Percentiles rank a stretch among this genome's conserved stretches.
Conservation (phyloP, 2,329 filamentous ascomycete species). For the Colletotrichum sansevieriae region DNA sequence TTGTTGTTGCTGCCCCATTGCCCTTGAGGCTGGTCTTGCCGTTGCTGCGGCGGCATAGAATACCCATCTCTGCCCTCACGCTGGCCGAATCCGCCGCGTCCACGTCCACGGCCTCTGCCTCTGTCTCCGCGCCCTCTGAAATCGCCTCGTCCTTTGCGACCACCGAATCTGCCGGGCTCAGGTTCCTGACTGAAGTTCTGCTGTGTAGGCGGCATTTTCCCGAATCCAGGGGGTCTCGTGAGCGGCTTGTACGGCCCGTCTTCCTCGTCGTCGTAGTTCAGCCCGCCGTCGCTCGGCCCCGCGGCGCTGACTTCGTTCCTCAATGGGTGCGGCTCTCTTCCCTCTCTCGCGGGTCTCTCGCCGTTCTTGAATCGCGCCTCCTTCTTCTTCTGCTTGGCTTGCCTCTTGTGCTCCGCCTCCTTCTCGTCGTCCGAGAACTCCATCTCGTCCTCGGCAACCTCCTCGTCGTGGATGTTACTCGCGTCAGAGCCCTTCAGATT, state of each 20-base stretch:
- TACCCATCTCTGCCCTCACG: conserved; percentile 56
- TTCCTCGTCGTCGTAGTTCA: conserved; percentile 78
- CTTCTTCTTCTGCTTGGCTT: conserved; percentile 75
- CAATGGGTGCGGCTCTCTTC: conserved; percentile 55
- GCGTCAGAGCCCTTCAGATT: conserved; percentile 90
- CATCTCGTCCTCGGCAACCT: conserved; percentile 85
- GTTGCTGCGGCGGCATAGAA: conserved; percentile 47
- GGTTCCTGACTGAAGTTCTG: conserved; percentile 59
- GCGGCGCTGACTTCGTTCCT: conserved; percentile 56
- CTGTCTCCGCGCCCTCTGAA: conserved; percentile 54
- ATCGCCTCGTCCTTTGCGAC: conserved; percentile 58
- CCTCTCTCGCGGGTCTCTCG: conserved; percentile 48
- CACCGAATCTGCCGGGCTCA: conserved; percentile 46
- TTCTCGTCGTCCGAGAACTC: conserved; percentile 98
- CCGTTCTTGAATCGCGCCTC: conserved; percentile 56
- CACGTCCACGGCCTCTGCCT: conserved; percentile 54
- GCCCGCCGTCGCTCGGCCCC: conserved; percentile 54
- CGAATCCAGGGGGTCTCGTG: conserved; percentile 74
- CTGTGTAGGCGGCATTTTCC: conserved; percentile 60
- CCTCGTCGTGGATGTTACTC: conserved; percentile 94
- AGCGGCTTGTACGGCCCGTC: conserved; percentile 81
- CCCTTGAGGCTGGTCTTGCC: conserved; percentile 49
- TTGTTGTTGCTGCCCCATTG: conserved; percentile 45
- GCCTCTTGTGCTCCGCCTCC: conserved; percentile 84
- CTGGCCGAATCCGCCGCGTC: conserved; percentile 53